These are phyloP conservation scores for Babesia caballi DNA, from an alignment of 169 alveolate species.

Conservation along the genomic window DNA sequence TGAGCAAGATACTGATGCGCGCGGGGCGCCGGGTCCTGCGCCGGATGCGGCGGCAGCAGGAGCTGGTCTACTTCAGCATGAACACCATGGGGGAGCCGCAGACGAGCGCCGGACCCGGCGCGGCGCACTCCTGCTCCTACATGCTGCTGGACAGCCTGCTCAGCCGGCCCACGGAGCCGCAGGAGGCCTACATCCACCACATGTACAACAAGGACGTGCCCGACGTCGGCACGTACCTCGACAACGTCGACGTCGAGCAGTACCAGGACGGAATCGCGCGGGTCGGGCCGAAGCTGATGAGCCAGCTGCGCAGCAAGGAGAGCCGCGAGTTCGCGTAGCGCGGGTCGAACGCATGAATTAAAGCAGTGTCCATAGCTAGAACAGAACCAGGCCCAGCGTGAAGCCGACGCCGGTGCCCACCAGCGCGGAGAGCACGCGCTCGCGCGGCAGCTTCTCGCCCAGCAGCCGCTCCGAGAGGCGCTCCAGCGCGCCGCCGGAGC, in stretches of 20 bases:
- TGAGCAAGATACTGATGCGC: neutral
- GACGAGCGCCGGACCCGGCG: neutral
- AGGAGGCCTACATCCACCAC: constrained; percentile 47
- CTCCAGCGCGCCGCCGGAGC: neutral
- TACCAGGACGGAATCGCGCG: constrained; percentile 28
- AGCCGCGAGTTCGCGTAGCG: too few relatives aligned
- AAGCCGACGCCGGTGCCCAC: constrained; percentile 17
- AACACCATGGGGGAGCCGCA: neutral
- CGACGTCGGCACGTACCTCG: constrained; percentile 59
- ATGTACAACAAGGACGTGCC: constrained; percentile 43
- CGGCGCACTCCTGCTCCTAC: constrained; percentile 27
- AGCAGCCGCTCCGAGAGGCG: neutral
- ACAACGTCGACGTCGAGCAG: constrained; percentile 31
- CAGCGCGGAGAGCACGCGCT: neutral
- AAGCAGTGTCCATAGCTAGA: neutral
- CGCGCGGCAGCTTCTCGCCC: neutral
- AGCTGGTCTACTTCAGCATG: constrained; percentile 34
- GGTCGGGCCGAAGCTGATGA: constrained; percentile 15
- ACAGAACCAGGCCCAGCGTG: neutral
- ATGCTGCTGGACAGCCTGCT: constrained; percentile 40
- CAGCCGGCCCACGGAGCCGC: constrained; percentile 30
- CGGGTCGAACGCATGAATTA: too few relatives aligned
- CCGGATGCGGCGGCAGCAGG: constrained; percentile 23
- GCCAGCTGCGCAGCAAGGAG: neutral
- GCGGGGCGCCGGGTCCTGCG: neutral